Conservation (phyloP, 306 rosid species). For the Ammopiptanthus mongolicus region DNA sequence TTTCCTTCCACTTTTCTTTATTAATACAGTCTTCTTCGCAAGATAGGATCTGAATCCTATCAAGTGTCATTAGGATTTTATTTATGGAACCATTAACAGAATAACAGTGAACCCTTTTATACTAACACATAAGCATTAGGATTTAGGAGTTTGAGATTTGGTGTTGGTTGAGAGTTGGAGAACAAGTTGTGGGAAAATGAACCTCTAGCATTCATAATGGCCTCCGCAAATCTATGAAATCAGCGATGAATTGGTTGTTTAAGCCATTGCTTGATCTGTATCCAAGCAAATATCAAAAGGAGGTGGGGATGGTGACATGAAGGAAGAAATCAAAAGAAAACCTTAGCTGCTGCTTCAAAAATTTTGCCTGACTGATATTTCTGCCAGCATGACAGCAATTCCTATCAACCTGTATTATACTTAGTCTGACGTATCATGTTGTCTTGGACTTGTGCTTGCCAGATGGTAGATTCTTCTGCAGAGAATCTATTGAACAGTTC, state of each 20-base stretch:
- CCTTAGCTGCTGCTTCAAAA: neutral
- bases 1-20: too few species aligned
- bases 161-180: neutral
- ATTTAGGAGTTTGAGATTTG: constrained; percentile 4
- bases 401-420: neutral
- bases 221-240: neutral
- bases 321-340: neutral
- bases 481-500: neutral
- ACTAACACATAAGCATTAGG: neutral
- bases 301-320: neutral
- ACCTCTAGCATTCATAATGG: constrained; percentile 8
- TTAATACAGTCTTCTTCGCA: too few species aligned
- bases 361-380: neutral
- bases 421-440: neutral
- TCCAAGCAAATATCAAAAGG: neutral
- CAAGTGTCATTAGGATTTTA: constrained; percentile 12
- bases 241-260: constrained; percentile 1
- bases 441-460: neutral
- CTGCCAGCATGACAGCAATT: neutral
- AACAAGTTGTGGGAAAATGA: constrained; percentile 2
- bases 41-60: too few species aligned
- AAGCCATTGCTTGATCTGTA: neutral
- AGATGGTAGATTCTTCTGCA: neutral
- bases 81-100: neutral
- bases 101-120: neutral